Evolutionary conservation across 2,329 filamentous ascomycete genomes (phyloP), one percentile per base, ranked within the genome.

Genomic region (Alternaria sp.): DNA sequence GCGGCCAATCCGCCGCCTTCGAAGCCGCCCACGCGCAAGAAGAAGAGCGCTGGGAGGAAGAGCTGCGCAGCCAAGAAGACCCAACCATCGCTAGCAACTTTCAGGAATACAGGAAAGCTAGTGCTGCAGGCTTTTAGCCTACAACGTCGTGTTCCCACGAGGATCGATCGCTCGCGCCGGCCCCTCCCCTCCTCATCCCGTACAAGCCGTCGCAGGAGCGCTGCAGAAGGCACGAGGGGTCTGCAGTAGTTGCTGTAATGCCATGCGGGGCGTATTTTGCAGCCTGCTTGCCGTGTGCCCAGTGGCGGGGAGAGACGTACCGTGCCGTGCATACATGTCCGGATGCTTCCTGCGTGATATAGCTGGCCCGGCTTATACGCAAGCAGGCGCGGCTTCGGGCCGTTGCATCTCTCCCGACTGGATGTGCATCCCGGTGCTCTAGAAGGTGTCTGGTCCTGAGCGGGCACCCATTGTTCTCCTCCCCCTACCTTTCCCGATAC

Each of bases 81-180:
- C 58, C 66, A 25, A 32, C 70, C 30, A 55, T 60, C 63, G 73
- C 57, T 62, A 76, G 60, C 71, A 77, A 72, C 6, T 84, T 85
- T 67, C 81, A 84, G 69, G 82, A 85, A 70, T 85, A 83, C 71
- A 74, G 83, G 58, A 79, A 81, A 66, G 83, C 80, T 67, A 68
- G 74, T 8, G 69, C 70, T 36, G 75, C 72, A 19, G 74, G 69
- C 40, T 68, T 68, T 61, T 76, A 74, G 61, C 59, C 66, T 67
- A 56, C 59, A 52, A 11, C 32, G 49, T 36, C 9, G 15, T 40
- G n/a, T 40, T 40, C 19, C 49, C 17, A 46, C 26, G n/a, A 21
- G 47, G 15, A 44, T 46, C 23, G 23, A 40, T 57, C n/a, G 50
- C 61, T 50, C n/a, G 50, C 61, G 50, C 58, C 55, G 52, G 36